phyloP scores from a whole-genome alignment of 805 yeast genomes.

The Barnettozyma siamensis region DNA sequence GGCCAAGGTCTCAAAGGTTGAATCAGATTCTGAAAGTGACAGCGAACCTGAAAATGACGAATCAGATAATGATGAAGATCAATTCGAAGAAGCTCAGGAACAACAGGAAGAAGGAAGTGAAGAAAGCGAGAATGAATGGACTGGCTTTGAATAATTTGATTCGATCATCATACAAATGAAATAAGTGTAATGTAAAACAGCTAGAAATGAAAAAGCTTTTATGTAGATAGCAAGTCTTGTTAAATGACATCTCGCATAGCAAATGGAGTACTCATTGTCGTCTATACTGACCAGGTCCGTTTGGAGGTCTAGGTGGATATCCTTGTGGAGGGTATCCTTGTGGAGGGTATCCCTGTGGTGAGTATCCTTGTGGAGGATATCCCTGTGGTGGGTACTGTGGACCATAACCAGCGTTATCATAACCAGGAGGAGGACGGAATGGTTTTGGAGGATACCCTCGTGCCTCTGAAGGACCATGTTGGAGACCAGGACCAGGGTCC shows the following conservation, averaged over 20 bases:
- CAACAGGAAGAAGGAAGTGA: slow-evolving; percentile 20
- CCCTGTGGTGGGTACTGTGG: no score
- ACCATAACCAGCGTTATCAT: no score
- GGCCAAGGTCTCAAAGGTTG: slow-evolving; percentile 22
- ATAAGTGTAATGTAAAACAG: no score
- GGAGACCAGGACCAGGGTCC: no score
- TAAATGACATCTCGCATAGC: no score
- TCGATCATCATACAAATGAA: no score
- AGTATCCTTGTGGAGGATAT: background rate
- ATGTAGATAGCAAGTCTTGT: no score
- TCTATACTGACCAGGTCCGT: no score
- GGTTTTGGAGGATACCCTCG: background rate
- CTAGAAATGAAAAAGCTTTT: no score
- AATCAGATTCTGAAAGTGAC: slow-evolving; percentile 23
- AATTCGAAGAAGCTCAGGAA: slow-evolving; percentile 25
- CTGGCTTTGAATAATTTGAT: no score
- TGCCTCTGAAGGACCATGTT: background rate
- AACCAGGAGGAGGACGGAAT: background rate
- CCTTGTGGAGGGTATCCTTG: background rate
- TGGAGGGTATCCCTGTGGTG: background rate
- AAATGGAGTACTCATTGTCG: no score
- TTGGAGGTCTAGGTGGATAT: background rate
- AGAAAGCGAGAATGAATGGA: slow-evolving; percentile 37
- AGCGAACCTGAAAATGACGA: slow-evolving; percentile 10
- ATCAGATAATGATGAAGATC: slow-evolving; percentile 28